Evolutionary conservation across 2,329 filamentous ascomycete genomes (phyloP), one percentile per base, ranked within the genome.

Genomic region (Phaeophleospora eucalypticola): DNA sequence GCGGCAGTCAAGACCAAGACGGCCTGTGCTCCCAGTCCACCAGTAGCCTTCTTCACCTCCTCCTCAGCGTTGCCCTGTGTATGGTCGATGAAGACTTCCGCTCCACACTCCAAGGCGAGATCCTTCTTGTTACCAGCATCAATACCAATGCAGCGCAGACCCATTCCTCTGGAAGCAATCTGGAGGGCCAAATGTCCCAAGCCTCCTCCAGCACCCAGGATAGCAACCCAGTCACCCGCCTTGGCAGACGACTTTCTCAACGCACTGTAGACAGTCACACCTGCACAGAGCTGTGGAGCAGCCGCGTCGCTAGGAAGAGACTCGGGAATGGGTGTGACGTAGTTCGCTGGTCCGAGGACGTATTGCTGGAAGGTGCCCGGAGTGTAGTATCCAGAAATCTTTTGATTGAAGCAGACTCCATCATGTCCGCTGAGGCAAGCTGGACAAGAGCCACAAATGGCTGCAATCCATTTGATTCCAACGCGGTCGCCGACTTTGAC

Each of bases 351-450:
- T 0, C 75, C 77, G 14, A 84, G 61, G 15, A 77, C 77, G 59
- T 86, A 87, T 67, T 86, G 81, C 62, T 86, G 83, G 62, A 86
- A 87, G n/a, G 83, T 87, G 32, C 45, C 45, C 0, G 83, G 83
- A 0, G 77, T 80, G 62, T 80, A 84, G 67, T 85, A 86, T 4
- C 83, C 83, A 0, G 77, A 82, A 40, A 86, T 58, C 59, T 78
- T 79, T 49, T 73, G 70, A 35, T 78, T 76, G 53, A 72, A 68
- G 64, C 80, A 83, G 33, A 73, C 65, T 8, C 41, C 78, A 52
- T 82, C 81, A 18, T 72, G 67, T 36, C 77, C 78, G 10, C 71
- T 71, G 43, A 77, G 68, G 60, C 80, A 84, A 49, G 80, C 66
- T 14, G 67, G 61, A 32, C 76, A 77, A 56, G 71, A 69, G 41